Percentiles rank a stretch among this genome's conserved stretches.
Evolutionary conservation across 257 asterid genomes (phyloP).

Genomic region (Paulownia fortunei): DNA sequence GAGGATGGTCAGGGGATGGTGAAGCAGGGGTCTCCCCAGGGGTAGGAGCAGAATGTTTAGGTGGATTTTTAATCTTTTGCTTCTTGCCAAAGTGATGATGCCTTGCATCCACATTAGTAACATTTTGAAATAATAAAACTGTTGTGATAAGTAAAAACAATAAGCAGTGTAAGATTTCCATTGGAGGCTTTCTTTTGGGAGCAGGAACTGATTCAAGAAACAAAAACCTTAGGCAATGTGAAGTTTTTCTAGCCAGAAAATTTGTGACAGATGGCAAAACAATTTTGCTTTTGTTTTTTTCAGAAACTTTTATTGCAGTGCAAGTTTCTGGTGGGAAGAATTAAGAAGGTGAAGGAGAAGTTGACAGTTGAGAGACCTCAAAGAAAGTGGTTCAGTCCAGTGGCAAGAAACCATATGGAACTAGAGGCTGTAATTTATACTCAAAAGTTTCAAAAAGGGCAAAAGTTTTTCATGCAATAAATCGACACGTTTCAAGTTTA

Average conservation of each 20-base stretch:
- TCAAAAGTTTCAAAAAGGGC: slow-evolving; percentile 1
- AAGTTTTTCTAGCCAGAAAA: neutral
- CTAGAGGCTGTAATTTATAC: slow-evolving; percentile 56
- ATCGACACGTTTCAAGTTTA: slow-evolving; percentile 49
- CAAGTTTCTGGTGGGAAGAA: neutral
- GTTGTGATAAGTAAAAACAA: slow-evolving; percentile 26
- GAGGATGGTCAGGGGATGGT: slow-evolving; percentile 12
- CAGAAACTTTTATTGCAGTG: neutral
- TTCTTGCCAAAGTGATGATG: slow-evolving; percentile 46
- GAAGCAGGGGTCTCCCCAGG: slow-evolving; percentile 26
- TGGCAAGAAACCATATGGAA: slow-evolving; percentile 37
- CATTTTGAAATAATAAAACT: slow-evolving; percentile 30
- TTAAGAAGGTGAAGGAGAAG: slow-evolving; percentile 22
- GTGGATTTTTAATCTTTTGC: slow-evolving; percentile 31
- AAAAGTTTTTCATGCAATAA: slow-evolving; percentile 32
- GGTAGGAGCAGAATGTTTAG: slow-evolving; percentile 35
- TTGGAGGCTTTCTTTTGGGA: slow-evolving; percentile 25
- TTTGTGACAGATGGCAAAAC: slow-evolving; percentile 23
- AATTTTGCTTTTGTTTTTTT: neutral
- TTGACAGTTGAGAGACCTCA: slow-evolving; percentile 17
- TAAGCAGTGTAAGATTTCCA: slow-evolving; percentile 35
- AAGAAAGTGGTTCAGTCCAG: slow-evolving; percentile 5
- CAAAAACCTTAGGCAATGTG: neutral
- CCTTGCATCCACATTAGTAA: slow-evolving; percentile 49
- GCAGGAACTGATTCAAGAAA: neutral